Conservation (phyloP, 495 filamentous ascomycete species). For the Daldinia bambusicola region DNA sequence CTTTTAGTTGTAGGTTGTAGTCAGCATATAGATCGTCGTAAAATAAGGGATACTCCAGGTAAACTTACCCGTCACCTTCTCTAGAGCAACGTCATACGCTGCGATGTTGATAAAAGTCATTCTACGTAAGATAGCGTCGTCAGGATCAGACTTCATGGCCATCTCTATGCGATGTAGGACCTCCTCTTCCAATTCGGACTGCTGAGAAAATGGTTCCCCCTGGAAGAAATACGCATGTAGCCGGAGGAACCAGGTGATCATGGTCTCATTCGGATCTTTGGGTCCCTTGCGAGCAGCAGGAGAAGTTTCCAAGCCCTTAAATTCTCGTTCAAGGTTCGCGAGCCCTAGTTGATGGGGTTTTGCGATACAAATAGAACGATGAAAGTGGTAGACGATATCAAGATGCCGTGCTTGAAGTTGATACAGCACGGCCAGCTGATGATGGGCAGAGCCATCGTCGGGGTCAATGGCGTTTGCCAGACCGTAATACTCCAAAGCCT, state of each 20-base stretch:
- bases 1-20: conserved; percentile 38
- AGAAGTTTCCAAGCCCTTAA: conserved; percentile 67
- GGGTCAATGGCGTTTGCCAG: conserved; percentile 83
- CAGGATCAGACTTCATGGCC: conserved; percentile 70
- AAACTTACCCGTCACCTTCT: conserved; percentile 69
- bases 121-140: conserved; percentile 73
- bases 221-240: conserved; percentile 86
- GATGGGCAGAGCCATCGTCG: conserved; percentile 80
- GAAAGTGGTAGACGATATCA: conserved; percentile 86
- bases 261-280: conserved; percentile 50
- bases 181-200: conserved; percentile 87
- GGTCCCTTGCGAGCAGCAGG: conserved; percentile 38
- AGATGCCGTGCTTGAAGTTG: conserved; percentile 79
- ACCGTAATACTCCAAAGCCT: conserved; percentile 84
- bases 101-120: conserved; percentile 87
- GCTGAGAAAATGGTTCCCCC: conserved; percentile 72
- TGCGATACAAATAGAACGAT: conserved; percentile 77
- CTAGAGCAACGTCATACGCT: conserved; percentile 75
- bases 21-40: conserved; percentile 37
- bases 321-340: conserved; percentile 81
- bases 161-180: conserved; percentile 79
- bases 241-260: conserved; percentile 85
- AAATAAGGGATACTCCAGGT: conserved; percentile 7
- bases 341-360: conserved; percentile 77
- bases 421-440: conserved; percentile 89